Evolutionary conservation across 768 basidiomycete genomes (phyloP).

Genomic region (Mycena capillaripes): DNA sequence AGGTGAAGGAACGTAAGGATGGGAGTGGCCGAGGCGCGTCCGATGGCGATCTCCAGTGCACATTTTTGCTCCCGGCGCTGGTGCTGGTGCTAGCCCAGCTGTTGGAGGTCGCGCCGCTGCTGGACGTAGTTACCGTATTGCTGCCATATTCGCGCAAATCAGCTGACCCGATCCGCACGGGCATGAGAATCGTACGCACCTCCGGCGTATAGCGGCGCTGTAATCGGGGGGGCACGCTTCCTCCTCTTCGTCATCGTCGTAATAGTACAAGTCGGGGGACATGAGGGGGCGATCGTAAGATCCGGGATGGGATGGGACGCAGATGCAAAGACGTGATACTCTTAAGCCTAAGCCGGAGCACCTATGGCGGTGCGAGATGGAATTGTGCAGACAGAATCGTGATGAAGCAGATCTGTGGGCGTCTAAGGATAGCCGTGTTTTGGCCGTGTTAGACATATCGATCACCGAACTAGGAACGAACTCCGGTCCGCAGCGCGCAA

Average conservation of each 20-base stretch:
- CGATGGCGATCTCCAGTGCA: slow-evolving; percentile 43
- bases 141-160: background rate
- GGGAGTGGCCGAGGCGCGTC: slow-evolving; percentile 29
- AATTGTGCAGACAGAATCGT: slow-evolving; percentile 1
- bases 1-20: slow-evolving; percentile 37
- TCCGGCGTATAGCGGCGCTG: slow-evolving; percentile 53
- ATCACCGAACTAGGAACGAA: background rate
- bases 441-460: background rate
- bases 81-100: slow-evolving; percentile 27
- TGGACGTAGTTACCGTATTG: slow-evolving; percentile 39
- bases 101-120: slow-evolving; percentile 36
- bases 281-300: slow-evolving; percentile 25
- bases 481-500: too few species aligned
- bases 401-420: slow-evolving; percentile 10
- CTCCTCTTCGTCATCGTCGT: slow-evolving; percentile 39
- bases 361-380: slow-evolving; percentile 26
- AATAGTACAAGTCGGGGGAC: slow-evolving; percentile 17
- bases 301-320: background rate
- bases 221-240: slow-evolving; percentile 59
- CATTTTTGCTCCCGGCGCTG: slow-evolving; percentile 21
- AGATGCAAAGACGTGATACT: background rate
- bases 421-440: background rate
- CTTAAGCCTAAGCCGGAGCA: slow-evolving; percentile 13
- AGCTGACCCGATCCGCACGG: slow-evolving; percentile 4
- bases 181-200: slow-evolving; percentile 43